These are phyloP conservation scores for Kuraishia cidri DNA, from an alignment of 805 yeast species.

Conservation along the genomic window DNA sequence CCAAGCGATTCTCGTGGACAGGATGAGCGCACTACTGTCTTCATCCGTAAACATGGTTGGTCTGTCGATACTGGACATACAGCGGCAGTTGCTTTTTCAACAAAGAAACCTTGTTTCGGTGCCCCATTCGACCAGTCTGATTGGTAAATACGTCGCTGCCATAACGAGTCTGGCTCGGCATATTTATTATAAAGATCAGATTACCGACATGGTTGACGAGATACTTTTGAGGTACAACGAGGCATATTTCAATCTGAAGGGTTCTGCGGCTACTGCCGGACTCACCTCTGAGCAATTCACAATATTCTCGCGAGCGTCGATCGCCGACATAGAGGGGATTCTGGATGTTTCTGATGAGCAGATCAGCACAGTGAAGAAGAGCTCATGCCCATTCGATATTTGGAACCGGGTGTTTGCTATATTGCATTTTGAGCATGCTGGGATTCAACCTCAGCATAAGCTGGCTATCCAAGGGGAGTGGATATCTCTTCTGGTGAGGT, in stretches of 20 bases:
- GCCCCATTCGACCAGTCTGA: conserved; percentile 17
- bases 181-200: conserved; percentile 80
- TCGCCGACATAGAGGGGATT: conserved; percentile 3
- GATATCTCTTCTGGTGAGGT: too few species aligned
- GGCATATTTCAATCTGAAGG: conserved; percentile 10
- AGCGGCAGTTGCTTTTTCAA: conserved; percentile 45
- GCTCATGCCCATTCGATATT: conserved; percentile 29
- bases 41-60: conserved; percentile 84
- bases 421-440: conserved; percentile 9
- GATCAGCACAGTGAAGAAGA: conserved; percentile 24
- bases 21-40: conserved; percentile 43
- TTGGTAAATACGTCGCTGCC: conserved; percentile 41
- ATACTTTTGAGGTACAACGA: conserved; percentile 36
- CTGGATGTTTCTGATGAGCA: conserved; percentile 12
- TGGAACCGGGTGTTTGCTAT: conserved; percentile 29
- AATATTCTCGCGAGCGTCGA: too few species aligned
- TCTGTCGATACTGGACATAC: conserved; percentile 71
- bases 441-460: too few species aligned
- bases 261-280: too few species aligned
- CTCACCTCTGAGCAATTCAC: too few species aligned
- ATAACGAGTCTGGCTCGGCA: conserved; percentile 69
- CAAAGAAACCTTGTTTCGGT: conserved; percentile 25
- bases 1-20: conserved; percentile 7
- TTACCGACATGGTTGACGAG: conserved; percentile 71
- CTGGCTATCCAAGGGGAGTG: too few species aligned